Percentiles rank a stretch among this genome's conserved stretches.
These are phyloP conservation scores for Glycine soja DNA, from an alignment of 306 rosid species.

Conservation along the genomic window DNA sequence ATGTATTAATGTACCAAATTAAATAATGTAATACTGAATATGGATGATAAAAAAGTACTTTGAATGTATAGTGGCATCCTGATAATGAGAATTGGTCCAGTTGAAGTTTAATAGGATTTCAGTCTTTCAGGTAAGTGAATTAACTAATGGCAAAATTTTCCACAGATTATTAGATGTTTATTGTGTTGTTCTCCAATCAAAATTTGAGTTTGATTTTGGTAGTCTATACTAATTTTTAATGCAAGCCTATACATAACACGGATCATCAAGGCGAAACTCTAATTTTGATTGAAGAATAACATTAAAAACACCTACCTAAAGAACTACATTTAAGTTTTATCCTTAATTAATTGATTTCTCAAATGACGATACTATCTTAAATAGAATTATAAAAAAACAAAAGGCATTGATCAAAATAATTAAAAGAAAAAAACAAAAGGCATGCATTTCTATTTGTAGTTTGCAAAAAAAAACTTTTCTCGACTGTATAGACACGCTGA, in stretches of 20 bases:
- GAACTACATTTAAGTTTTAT: background rate
- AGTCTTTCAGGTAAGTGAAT: background rate
- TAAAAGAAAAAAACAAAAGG: background rate
- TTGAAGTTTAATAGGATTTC: background rate
- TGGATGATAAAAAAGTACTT: background rate
- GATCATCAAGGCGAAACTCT: too few species aligned
- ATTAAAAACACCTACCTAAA: too few species aligned
- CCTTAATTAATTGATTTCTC: background rate
- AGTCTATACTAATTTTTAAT: background rate
- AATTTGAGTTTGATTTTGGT: background rate
- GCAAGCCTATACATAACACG: too few species aligned
- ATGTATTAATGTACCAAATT: background rate
- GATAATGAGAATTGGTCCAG: background rate
- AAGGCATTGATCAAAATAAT: too few species aligned
- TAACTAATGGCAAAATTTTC: background rate
- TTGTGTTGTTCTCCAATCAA: background rate
- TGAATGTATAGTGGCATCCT: background rate
- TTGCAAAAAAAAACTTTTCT: background rate
- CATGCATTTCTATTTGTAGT: background rate
- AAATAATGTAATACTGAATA: constrained; percentile 1
- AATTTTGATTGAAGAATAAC: too few species aligned
- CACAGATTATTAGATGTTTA: too few species aligned
- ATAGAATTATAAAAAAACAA: too few species aligned
- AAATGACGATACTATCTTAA: background rate
- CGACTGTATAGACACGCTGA: background rate